These are phyloP conservation scores for Zostera marina DNA, from an alignment of 116 monocot genomes.

Conservation along the genomic window DNA sequence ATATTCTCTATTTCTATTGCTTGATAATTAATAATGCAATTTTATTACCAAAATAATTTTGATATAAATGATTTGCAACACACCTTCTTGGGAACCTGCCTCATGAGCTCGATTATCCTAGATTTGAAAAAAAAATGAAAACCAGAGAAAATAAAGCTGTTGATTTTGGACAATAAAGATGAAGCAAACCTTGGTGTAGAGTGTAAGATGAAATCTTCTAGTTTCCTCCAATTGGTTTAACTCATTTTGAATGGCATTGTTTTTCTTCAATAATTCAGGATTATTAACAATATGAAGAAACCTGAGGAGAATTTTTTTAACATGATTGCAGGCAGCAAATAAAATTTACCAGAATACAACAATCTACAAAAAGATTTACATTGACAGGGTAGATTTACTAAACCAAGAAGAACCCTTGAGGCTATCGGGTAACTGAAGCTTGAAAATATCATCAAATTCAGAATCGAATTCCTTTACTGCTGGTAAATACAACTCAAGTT, in stretches of 20 bases:
- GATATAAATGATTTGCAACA: background rate
- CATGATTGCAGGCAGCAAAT: background rate
- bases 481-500: slow-evolving; percentile 38
- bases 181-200: slow-evolving; percentile 64
- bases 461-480: slow-evolving; percentile 22
- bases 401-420: slow-evolving; percentile 49
- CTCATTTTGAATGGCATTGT: slow-evolving; percentile 47
- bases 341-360: background rate
- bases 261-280: slow-evolving; percentile 35
- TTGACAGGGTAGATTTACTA: slow-evolving; percentile 52
- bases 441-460: slow-evolving; percentile 26
- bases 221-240: slow-evolving; percentile 78
- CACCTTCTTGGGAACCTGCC: slow-evolving; percentile 34
- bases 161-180: background rate
- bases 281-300: slow-evolving; percentile 54
- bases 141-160: background rate
- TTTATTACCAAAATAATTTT: background rate
- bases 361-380: slow-evolving; percentile 13
- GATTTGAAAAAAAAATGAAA: slow-evolving; percentile 3
- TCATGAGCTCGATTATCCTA: slow-evolving; percentile 27
- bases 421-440: slow-evolving; percentile 23
- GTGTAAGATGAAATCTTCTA: slow-evolving; percentile 62
- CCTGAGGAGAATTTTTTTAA: slow-evolving; percentile 21
- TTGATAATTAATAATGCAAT: no score
- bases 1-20: no score